These are phyloP conservation scores for Chrysosporium queenslandicum DNA, from an alignment of 2,329 filamentous ascomycete genomes.

Conservation along the genomic window DNA sequence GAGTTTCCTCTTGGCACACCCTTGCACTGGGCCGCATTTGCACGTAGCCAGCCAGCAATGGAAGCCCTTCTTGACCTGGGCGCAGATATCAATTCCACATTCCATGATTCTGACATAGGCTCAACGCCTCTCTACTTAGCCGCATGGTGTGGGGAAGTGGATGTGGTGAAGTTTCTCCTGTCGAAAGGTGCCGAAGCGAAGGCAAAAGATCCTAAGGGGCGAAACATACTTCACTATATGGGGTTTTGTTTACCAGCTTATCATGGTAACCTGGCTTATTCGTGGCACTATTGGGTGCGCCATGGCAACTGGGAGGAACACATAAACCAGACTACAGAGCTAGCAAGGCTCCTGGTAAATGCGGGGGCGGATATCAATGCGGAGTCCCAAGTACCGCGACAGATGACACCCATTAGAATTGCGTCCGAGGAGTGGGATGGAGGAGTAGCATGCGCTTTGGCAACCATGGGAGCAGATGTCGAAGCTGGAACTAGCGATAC, in stretches of 20 bases:
- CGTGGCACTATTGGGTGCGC: constrained; percentile 27
- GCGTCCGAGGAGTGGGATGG: constrained; percentile 23
- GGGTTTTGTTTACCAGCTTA: constrained; percentile 20
- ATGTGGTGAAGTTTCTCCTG: constrained; percentile 17
- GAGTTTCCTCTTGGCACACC: constrained; percentile 24
- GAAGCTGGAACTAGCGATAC: constrained; percentile 17
- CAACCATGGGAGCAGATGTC: constrained; percentile 18
- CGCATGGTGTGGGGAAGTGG: constrained; percentile 20
- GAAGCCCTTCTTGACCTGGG: constrained; percentile 20
- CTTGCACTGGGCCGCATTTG: constrained; percentile 24
- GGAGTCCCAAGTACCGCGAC: constrained; percentile 16
- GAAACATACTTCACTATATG: constrained; percentile 23
- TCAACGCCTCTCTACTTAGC: constrained; percentile 21
- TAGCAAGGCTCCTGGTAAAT: constrained; percentile 16
- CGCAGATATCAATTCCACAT: constrained; percentile 21
- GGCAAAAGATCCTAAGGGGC: constrained; percentile 17
- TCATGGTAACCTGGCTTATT: constrained; percentile 21
- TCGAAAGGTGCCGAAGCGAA: constrained; percentile 21
- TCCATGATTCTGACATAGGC: constrained; percentile 19
- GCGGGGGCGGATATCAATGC: constrained; percentile 18
- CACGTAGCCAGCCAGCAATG: constrained; percentile 19
- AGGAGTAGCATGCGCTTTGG: constrained; percentile 20
- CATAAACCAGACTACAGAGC: constrained; percentile 15
- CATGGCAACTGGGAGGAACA: constrained; percentile 23
- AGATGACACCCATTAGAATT: constrained; percentile 19